Conservation (phyloP, 768 basidiomycete species). For the Candolleomyces efflorescens region DNA sequence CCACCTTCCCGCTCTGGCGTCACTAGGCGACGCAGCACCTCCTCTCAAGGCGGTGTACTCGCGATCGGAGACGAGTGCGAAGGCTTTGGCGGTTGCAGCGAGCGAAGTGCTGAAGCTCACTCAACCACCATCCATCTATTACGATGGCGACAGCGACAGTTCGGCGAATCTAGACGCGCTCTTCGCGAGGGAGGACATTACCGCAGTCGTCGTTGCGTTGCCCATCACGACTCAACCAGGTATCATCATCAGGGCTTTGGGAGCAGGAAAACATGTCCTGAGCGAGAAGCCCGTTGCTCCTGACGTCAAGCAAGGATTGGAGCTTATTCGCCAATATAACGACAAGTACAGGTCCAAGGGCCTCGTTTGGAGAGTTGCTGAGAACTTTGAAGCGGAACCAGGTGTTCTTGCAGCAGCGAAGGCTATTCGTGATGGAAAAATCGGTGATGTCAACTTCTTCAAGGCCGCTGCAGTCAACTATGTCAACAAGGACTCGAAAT, state of each 20-base stretch:
- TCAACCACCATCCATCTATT: conserved; percentile 46
- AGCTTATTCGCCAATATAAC: conserved; percentile 66
- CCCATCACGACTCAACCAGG: conserved; percentile 74
- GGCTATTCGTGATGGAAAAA: conserved; percentile 52
- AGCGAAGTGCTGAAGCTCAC: conserved; percentile 33
- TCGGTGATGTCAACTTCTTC: conserved; percentile 72
- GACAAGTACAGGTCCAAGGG: conserved; percentile 59
- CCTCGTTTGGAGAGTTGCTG: conserved; percentile 76
- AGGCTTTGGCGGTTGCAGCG: conserved; percentile 48
- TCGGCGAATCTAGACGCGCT: conserved; percentile 53
- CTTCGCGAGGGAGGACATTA: conserved; percentile 63
- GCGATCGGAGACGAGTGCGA: conserved; percentile 59
- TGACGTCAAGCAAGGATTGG: conserved; percentile 58
- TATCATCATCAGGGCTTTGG: conserved; percentile 58
- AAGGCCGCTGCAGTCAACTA: conserved; percentile 47
- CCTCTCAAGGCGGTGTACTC: conserved; percentile 73
- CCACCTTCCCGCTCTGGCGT: conserved; percentile 72
- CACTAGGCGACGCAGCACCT: conserved; percentile 42
- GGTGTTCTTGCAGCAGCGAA: conserved; percentile 45
- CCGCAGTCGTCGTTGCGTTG: conserved; percentile 68
- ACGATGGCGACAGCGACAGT: conserved; percentile 39
- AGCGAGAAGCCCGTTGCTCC: conserved; percentile 86
- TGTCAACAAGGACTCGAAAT: conserved; percentile 62
- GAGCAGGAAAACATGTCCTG: conserved; percentile 82
- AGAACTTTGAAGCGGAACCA: conserved; percentile 72